These are phyloP conservation scores for Lactarius sanguifluus DNA, from an alignment of 768 basidiomycete genomes.

Conservation along the genomic window DNA sequence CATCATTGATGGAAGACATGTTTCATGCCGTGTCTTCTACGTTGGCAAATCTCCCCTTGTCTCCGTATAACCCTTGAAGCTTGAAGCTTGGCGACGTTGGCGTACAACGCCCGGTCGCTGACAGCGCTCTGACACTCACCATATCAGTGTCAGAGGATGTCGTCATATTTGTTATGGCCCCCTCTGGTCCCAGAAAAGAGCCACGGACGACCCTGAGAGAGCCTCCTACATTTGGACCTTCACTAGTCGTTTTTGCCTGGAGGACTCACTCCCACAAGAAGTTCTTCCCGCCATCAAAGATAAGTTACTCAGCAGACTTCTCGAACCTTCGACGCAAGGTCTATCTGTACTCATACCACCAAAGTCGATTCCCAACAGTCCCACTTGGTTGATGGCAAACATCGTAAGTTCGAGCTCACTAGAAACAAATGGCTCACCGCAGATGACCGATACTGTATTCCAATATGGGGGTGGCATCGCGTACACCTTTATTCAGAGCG, in stretches of 20 bases:
- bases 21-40: slow-evolving; percentile 36
- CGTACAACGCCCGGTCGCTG: not conserved
- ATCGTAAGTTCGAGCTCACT: slow-evolving; percentile 53
- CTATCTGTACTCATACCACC: slow-evolving; percentile 50
- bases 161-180: slow-evolving; percentile 76
- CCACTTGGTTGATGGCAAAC: slow-evolving; percentile 42
- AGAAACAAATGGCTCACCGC: slow-evolving; percentile 65
- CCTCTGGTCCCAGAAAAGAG: slow-evolving; percentile 79
- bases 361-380: slow-evolving; percentile 90
- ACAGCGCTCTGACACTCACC: not conserved
- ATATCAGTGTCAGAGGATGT: slow-evolving; percentile 56
- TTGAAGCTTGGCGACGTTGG: not conserved
- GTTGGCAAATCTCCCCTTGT: slow-evolving; percentile 33
- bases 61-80: not conserved
- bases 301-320: slow-evolving; percentile 55
- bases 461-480: slow-evolving; percentile 54
- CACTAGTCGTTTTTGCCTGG: slow-evolving; percentile 78
- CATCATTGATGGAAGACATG: slow-evolving; percentile 65
- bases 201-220: slow-evolving; percentile 81
- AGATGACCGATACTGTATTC: slow-evolving; percentile 84
- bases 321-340: slow-evolving; percentile 65
- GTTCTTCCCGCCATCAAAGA: slow-evolving; percentile 91
- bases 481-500: slow-evolving; percentile 39
- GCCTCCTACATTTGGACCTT: slow-evolving; percentile 70
- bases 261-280: slow-evolving; percentile 86